Base-by-base conservation (phyloP, 371 early-diverging fungal species). In the Saksenaea oblongispora region DNA sequence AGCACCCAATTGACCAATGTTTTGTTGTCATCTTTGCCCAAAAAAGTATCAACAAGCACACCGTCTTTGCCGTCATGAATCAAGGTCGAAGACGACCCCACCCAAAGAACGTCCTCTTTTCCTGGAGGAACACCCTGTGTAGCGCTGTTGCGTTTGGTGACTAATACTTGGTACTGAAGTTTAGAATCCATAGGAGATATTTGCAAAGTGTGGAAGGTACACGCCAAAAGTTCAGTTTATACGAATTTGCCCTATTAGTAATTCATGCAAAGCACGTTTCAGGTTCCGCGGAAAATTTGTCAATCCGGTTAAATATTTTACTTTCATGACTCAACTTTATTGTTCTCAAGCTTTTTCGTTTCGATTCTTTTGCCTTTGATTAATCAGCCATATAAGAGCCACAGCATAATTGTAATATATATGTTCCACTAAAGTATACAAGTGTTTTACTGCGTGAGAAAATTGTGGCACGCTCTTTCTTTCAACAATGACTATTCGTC, bases 41-140 rank as follows among this genome's bases (percentile, higher is more conserved):
- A 22, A 22, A 47, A 47, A 10, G 51, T 47, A 22, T 47, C 51
- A 8, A 47, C 51, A 17, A 47, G 24, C 22, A 47, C 51, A 22
- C 51, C 22, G 9, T 47, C 51, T 22, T 47, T 47, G n/a, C 51
- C 51, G 24, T 47, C 24, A 22, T 47, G 51, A 22, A 47, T 47
- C 51, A 47, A 47, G 10, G 51, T 47, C 0, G 51, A 47, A 22
- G 51, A 47, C 2, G 51, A 47, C 3, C 51, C 51, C 1, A 47
- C 51, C 51, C 51, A 47, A 47, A 47, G 51, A 17, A 47, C 51
- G 24, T 47, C 51, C 22, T 47, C 51, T 47, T 47, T 47, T 47
- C 51, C 51, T 0, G 51, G 51, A 47, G 51, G 51, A 22, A 47
- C 51, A 10, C 51, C 51, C 5, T 5, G 51, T 47, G 51, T 47